phyloP scores from a whole-genome alignment of 129 eudicot genomes.

The Tagetes patula region DNA sequence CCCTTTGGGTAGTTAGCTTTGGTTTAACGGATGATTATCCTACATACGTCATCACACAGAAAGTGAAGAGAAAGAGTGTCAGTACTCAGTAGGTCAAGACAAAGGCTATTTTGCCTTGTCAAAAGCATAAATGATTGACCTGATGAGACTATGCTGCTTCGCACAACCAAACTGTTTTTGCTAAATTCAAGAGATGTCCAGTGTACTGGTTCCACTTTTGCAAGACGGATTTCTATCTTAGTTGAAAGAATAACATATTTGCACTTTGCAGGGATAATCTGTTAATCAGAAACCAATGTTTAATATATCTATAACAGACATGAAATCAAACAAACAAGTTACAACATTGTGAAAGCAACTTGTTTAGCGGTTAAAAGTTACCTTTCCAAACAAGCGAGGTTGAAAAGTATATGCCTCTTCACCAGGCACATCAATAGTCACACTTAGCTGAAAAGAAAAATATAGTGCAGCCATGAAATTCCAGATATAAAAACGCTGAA shows the following conservation, averaged over 20 bases:
- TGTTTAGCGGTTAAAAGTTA: background rate
- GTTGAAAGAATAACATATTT: conserved; percentile 63
- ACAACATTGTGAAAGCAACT: background rate
- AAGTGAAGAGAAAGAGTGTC: too few species aligned
- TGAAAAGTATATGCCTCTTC: conserved; percentile 59
- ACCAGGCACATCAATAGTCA: conserved; percentile 65
- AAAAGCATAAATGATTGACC: conserved; percentile 33
- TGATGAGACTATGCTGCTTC: conserved; percentile 40
- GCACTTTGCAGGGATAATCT: conserved; percentile 79
- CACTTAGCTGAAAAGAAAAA: conserved; percentile 56
- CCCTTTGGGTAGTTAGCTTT: too few species aligned
- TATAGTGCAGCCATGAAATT: background rate
- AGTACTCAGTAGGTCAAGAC: too few species aligned
- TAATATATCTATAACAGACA: background rate
- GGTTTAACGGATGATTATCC: too few species aligned
- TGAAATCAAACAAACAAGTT: background rate
- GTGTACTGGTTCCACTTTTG: conserved; percentile 60
- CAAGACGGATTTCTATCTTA: conserved; percentile 79
- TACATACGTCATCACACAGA: too few species aligned
- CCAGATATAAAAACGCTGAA: background rate
- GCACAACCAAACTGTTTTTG: conserved; percentile 41
- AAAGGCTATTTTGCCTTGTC: too few species aligned
- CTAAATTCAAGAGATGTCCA: conserved; percentile 75
- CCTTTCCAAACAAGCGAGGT: conserved; percentile 84
- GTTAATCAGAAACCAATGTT: conserved; percentile 10